Evolutionary conservation across 2,329 filamentous ascomycete genomes (phyloP).

Genomic region (Trichoderma cornu-damae): DNA sequence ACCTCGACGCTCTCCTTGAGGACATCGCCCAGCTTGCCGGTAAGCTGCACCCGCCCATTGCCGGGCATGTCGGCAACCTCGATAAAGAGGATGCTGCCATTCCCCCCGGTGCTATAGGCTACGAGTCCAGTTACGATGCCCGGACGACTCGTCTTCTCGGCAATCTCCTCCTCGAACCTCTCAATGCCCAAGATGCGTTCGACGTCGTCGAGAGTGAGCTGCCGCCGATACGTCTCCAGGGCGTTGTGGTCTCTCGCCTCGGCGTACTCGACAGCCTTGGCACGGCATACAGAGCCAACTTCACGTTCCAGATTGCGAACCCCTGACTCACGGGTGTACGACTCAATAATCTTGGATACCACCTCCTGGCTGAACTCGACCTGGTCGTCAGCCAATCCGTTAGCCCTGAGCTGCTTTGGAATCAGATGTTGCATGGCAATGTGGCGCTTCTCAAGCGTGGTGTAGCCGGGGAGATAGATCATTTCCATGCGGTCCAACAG

Average conservation of each 20-base stretch:
- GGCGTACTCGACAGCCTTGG: constrained; percentile 91
- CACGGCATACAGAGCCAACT: constrained; percentile 87
- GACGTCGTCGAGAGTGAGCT: constrained; percentile 71
- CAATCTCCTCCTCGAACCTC: constrained; percentile 91
- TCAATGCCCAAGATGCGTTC: constrained; percentile 91
- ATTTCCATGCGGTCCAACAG: constrained; percentile 96
- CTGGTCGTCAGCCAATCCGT: constrained; percentile 73
- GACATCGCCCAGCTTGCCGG: constrained; percentile 92
- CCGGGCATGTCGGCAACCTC: constrained; percentile 98
- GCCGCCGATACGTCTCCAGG: constrained; percentile 65
- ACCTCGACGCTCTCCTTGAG: constrained; percentile 97
- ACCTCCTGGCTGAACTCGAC: constrained; percentile 76
- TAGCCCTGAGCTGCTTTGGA: constrained; percentile 88
- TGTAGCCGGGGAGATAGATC: constrained; percentile 90
- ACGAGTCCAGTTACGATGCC: constrained; percentile 95
- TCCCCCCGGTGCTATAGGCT: constrained; percentile 85
- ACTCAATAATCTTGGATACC: constrained; percentile 90
- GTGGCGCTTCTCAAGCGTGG: constrained; percentile 91
- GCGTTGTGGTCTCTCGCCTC: constrained; percentile 75
- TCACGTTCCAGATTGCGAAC: constrained; percentile 95
- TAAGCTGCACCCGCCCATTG: constrained; percentile 84
- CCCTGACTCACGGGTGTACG: constrained; percentile 92
- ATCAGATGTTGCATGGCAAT: constrained; percentile 92
- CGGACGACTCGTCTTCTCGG: constrained; percentile 75
- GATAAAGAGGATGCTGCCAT: constrained; percentile 96